Conservation (phyloP, 139 green algal species). For the Micromonas pusilla region DNA sequence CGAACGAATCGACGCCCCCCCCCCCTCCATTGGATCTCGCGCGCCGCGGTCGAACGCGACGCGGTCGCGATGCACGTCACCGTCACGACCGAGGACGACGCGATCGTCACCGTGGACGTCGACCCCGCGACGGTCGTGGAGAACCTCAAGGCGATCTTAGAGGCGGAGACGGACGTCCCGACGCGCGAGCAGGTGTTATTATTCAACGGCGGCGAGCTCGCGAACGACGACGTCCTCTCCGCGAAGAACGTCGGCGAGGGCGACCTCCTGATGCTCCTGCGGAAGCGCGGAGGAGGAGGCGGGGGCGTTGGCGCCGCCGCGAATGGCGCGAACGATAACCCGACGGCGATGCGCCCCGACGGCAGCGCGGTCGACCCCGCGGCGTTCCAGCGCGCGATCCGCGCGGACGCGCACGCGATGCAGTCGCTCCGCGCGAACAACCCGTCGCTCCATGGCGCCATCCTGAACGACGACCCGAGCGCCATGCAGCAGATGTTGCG, state of each 20-base stretch:
- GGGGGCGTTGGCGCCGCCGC: neutral
- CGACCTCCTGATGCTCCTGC: neutral
- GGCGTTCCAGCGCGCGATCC: conserved; percentile 6
- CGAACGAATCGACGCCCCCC: too few relatives aligned
- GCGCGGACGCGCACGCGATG: conserved; percentile 10
- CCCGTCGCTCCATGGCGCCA: conserved; percentile 2
- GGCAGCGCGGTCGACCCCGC: conserved; percentile 7
- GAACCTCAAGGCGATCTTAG: conserved; percentile 25
- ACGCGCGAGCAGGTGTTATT: conserved; percentile 7
- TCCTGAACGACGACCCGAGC: conserved; percentile 8
- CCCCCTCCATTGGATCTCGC: neutral
- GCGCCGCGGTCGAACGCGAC: neutral
- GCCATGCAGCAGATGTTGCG: conserved; percentile 7
- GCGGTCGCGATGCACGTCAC: neutral
- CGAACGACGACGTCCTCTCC: neutral
- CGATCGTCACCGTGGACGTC: conserved; percentile 10
- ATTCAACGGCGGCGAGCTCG: conserved; percentile 14
- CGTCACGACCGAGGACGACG: neutral
- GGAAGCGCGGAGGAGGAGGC: neutral
- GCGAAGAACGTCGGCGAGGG: neutral
- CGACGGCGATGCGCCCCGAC: neutral
- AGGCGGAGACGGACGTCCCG: conserved; percentile 22
- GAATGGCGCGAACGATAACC: neutral
- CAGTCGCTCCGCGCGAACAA: neutral
- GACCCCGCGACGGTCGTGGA: conserved; percentile 5